Percentiles rank a stretch among this genome's conserved stretches.
Conservation (phyloP, 192 early-diverging fungal genomes). For the Backusella australiensis region DNA sequence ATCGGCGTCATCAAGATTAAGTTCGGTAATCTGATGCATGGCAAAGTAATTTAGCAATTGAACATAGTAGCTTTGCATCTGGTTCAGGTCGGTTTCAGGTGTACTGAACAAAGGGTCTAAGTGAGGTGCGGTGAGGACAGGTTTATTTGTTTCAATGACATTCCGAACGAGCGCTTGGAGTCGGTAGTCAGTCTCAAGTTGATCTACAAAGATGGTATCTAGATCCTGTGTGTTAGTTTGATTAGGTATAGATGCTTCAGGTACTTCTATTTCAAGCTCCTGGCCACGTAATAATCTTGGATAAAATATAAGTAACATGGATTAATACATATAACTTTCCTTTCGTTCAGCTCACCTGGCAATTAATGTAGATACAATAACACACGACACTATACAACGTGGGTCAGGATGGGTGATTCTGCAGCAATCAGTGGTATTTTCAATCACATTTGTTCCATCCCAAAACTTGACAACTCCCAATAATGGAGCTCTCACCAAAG, state of each 20-base stretch:
- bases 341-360: conserved; percentile 13
- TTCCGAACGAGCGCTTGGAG: conserved; percentile 23
- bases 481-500: conserved; percentile 43
- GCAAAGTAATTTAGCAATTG: conserved; percentile 21
- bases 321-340: not conserved
- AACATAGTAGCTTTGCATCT: conserved; percentile 24
- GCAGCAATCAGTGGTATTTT: conserved; percentile 32
- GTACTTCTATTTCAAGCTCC: conserved; percentile 21
- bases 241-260: conserved; percentile 4
- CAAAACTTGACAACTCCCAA: conserved; percentile 42
- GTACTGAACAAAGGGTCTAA: conserved; percentile 28
- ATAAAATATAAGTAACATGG: not conserved
- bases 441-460: conserved; percentile 41
- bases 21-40: not conserved
- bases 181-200: conserved; percentile 16
- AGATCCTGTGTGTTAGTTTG: not conserved
- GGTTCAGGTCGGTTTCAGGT: conserved; percentile 24
- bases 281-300: conserved; percentile 32
- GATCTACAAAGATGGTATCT: not conserved
- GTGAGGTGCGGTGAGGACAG: conserved; percentile 30
- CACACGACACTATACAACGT: conserved; percentile 43
- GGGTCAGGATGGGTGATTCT: conserved; percentile 48
- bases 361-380: conserved; percentile 38
- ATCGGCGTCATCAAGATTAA: conserved; percentile 9
- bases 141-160: conserved; percentile 33